These are phyloP conservation scores for Boletus coccyginus DNA, from an alignment of 768 basidiomycete species.

Conservation along the genomic window DNA sequence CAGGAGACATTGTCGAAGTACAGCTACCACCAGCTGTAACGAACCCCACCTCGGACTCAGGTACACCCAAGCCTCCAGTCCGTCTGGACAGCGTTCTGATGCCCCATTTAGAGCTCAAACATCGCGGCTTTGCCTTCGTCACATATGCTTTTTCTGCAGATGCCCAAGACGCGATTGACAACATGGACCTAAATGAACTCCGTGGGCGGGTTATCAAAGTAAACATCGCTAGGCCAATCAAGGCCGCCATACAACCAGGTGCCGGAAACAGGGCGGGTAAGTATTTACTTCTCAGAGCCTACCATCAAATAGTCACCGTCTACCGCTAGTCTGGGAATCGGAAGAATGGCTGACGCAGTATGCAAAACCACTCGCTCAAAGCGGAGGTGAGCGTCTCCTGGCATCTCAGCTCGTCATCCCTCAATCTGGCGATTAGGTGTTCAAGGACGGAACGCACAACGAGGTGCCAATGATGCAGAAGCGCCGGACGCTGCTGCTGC, in stretches of 20 bases:
- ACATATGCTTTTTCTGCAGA: conserved; percentile 78
- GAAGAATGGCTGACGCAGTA: conserved; percentile 90
- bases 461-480: conserved; percentile 23
- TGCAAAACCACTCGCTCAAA: conserved; percentile 72
- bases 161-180: conserved; percentile 96
- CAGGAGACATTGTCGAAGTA: conserved; percentile 92
- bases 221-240: conserved; percentile 83
- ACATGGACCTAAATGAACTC: conserved; percentile 95
- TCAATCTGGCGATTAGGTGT: conserved; percentile 39
- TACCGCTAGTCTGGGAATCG: conserved; percentile 81
- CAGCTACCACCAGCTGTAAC: conserved; percentile 78
- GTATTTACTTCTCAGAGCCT: conserved; percentile 27
- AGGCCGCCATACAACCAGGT: conserved; percentile 58
- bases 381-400: conserved; percentile 53
- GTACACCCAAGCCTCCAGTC: conserved; percentile 30
- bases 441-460: conserved; percentile 46
- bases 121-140: conserved; percentile 92
- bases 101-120: conserved; percentile 57
- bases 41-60: conserved; percentile 62
- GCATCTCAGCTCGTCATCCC: background rate
- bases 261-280: conserved; percentile 73
- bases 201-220: conserved; percentile 75
- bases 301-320: background rate
- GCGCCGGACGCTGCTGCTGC: conserved; percentile 29
- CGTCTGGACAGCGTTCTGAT: conserved; percentile 4